A percentile compares a stretch with the other conserved stretches of the same genome.
phyloP scores from a whole-genome alignment of 2,329 filamentous ascomycete genomes.

The Apiospora saccharicola region DNA sequence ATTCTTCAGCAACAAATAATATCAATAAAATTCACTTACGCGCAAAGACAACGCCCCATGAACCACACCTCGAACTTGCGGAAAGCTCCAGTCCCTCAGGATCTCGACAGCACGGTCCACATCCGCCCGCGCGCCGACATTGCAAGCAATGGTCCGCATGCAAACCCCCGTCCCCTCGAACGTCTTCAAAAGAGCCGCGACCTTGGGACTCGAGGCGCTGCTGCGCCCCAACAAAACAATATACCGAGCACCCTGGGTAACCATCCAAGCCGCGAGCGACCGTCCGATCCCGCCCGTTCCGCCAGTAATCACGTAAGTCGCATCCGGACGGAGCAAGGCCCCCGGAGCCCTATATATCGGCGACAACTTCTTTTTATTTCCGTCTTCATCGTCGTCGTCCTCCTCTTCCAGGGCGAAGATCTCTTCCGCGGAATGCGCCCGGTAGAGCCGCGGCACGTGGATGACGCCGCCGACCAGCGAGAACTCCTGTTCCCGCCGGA shows the following conservation, averaged over 20 bases:
- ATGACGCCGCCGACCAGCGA: background rate
- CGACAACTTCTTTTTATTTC: background rate
- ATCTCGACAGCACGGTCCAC: background rate
- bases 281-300: constrained; percentile 40
- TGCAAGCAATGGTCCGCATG: constrained; percentile 18
- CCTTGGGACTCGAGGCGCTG: constrained; percentile 31
- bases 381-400: background rate
- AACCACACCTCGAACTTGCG: constrained; percentile 1
- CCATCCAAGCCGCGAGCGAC: constrained; percentile 35
- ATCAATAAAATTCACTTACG: constrained; percentile 26
- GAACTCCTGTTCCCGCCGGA: background rate
- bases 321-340: constrained; percentile 30
- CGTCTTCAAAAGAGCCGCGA: constrained; percentile 28
- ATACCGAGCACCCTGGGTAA: constrained; percentile 30
- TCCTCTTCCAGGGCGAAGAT: background rate
- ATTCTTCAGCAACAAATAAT: background rate
- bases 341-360: background rate
- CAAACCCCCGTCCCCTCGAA: constrained; percentile 1
- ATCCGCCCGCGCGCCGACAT: constrained; percentile 3
- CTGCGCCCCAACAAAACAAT: constrained; percentile 33
- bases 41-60: constrained; percentile 11
- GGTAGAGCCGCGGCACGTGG: constrained; percentile 3
- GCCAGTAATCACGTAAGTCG: constrained; percentile 38
- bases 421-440: background rate
- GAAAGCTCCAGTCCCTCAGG: background rate